Evolutionary conservation across 495 filamentous ascomycete species (phyloP), one percentile per base, ranked within the genome.

Genomic region (Penicillium bialowiezense): DNA sequence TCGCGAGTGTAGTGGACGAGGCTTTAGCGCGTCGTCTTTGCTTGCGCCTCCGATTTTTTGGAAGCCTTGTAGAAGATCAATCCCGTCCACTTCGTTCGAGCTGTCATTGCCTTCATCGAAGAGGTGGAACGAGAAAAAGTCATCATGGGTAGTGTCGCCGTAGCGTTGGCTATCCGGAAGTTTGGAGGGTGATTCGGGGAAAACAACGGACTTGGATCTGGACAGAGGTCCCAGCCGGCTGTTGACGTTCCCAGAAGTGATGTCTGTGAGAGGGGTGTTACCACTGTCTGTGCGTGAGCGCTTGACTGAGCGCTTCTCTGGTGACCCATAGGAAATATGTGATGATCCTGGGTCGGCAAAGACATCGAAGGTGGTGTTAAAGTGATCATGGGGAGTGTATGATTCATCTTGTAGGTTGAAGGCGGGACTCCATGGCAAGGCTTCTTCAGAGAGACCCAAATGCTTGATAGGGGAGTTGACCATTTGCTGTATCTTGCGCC

Each of bases 21-120:
- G 51, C 19, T 64, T 63, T 13, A 62, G 29, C 2, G 51, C 24
- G 19, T 67, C 63, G 5, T 73, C 63, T 42, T 69, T 71, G 37
- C 49, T 63, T 37, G 64, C 46, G 3, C 74, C 82, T 47, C 90
- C 90, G 66, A 96, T 96, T 67, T 89, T 90, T 64, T 90, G 85
- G 58, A 96, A 96, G 6, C 90, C 90, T 62, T 90, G 87, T 43
- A 91, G 76, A 46, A 97, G 84, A 67, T 96, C 91, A 37, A 95
- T 76, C 1, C 85, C 87, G 26, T 82, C 74, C 17, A 83, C 78
- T 42, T 88, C 87, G 26, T 72, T 73, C 3, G 74, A 61, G 41
- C 83, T 59, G 15, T 62, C 59, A 33, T 52, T 64, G 35, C 42
- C 81, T 34, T 90, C 78, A 37, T 85, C 77, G 40, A 77, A 71